Base-by-base conservation (phyloP, 177 flowering plant genomes). In the Vitis hybrid region DNA sequence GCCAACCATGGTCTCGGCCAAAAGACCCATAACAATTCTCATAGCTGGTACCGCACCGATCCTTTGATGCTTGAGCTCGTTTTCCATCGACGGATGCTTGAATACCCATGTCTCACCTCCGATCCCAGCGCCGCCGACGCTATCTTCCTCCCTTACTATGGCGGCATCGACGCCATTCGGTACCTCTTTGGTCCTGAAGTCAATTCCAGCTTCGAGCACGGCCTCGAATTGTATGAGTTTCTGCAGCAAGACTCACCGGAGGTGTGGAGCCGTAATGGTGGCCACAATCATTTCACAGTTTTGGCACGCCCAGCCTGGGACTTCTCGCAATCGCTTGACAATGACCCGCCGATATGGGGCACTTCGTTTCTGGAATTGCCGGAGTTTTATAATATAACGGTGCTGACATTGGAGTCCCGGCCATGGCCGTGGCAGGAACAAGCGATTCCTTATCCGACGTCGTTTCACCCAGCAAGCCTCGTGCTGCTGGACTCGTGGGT, bases 221-320 rank as follows among this genome's bases (percentile, higher is more conserved):
- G 99, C 10, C 67, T 87, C 44, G 81, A 86, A 2, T 74, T 95
- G 60, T 88, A 49, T 56, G 55, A 67, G 0, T 86, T 80, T 64
- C 73, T 95, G 10, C 74, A 49, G 1, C 2, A 5, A 1, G 86
- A 93, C 62, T 44, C 66, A 0, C 90, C 91, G 0, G 24, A 68
- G 0, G 72, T 92, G 2, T 94, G 97, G 98, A 19, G n/a, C 1
- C 78, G 91, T 1, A 70, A 78, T 15, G 0, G 9, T 22, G 97
- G 96, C 15, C 87, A 84, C 67, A 94, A 95, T 62, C 98, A 95
- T 76, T 92, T 95, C 76, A 49, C 92, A 52, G 89, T 93, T 31
- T 86, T 92, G 90, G 92, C 97, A 0, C 75, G 98, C 0, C 85
- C 93, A 20, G 97, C 99, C 0, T 92, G 98, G 99, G 99, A 95